These are phyloP conservation scores for Yamadazyma mexicana DNA, from an alignment of 1,139 yeast species.

Conservation along the genomic window DNA sequence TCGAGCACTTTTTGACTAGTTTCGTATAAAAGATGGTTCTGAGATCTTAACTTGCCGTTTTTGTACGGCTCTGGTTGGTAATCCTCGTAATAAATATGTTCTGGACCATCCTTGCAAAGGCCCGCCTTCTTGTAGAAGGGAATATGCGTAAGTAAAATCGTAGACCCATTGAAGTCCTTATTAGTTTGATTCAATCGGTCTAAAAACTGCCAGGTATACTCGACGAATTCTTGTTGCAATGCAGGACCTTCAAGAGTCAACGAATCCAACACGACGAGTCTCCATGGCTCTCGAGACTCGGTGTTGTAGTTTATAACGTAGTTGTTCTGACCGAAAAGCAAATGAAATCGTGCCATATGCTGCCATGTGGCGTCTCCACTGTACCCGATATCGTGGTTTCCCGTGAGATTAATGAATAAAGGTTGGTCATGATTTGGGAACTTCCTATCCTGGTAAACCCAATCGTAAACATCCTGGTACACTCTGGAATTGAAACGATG, in stretches of 20 bases:
- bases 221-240: conserved; percentile 65
- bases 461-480: conserved; percentile 62
- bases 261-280: conserved; percentile 83
- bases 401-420: conserved; percentile 77
- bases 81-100: conserved; percentile 54
- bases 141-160: conserved; percentile 83
- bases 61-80: conserved; percentile 62
- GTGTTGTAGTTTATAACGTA: conserved; percentile 70
- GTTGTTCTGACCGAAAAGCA: conserved; percentile 80
- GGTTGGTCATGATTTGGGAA: conserved; percentile 45
- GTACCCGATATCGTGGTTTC: conserved; percentile 95
- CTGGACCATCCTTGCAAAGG: conserved; percentile 84
- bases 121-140: conserved; percentile 85
- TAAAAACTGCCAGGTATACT: conserved; percentile 72
- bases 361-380: conserved; percentile 94
- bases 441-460: conserved; percentile 48
- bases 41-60: conserved; percentile 73
- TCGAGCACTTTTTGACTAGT: conserved; percentile 67
- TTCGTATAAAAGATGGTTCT: conserved; percentile 75
- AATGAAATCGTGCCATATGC: conserved; percentile 76
- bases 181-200: conserved; percentile 52
- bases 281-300: conserved; percentile 68
- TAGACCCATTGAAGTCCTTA: conserved; percentile 64
- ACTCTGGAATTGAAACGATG: conserved; percentile 50
- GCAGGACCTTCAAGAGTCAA: conserved; percentile 90